Base-by-base conservation (phyloP, 805 yeast species). In the Blastobotrys attinorum region DNA sequence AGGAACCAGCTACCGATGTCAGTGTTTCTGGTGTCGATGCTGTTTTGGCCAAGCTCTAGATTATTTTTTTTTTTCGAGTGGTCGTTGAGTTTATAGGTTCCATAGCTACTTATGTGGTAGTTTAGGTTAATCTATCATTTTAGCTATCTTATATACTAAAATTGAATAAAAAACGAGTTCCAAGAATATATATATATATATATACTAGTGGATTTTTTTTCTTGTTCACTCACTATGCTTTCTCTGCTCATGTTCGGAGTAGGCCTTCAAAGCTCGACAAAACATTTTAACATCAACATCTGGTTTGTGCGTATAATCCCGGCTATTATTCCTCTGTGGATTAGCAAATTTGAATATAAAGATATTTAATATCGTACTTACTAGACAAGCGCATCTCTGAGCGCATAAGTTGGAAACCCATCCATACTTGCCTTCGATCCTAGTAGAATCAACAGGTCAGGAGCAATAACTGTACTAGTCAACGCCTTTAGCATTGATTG, bases 21-120 rank as follows among this genome's bases (percentile, higher is more conserved):
- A 56, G 65, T 37, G 73, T 69, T 42, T 68, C 75, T 44, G 70
- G 75, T 31, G 62, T 55, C 42, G 75, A 73, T 35, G 71, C 76
- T 22, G 69, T 73, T 25, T 47, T 54, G 11, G 11, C 25, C 10
- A 22, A 37, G 31, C 17, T 37, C 18, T 37, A 23, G 20, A n/a
- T 21, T 8, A 6, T 15, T 31, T 31, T 25, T n/a, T n/a, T n/a
- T n/a, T n/a, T n/a, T n/a, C n/a, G n/a, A n/a, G n/a, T n/a, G n/a
- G n/a, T n/a, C n/a, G n/a, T n/a, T n/a, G n/a, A n/a, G n/a, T n/a
- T n/a, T n/a, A n/a, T n/a, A n/a, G n/a, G n/a, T n/a, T n/a, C n/a
- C n/a, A n/a, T n/a, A n/a, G n/a, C n/a, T n/a, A n/a, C n/a, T n/a
- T n/a, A n/a, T n/a, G n/a, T n/a, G n/a, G n/a, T n/a, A n/a, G n/a